Evolutionary conservation across 2,329 filamentous ascomycete species (phyloP), one percentile per base, ranked within the genome.

Genomic region (Celoporthe dispersa): DNA sequence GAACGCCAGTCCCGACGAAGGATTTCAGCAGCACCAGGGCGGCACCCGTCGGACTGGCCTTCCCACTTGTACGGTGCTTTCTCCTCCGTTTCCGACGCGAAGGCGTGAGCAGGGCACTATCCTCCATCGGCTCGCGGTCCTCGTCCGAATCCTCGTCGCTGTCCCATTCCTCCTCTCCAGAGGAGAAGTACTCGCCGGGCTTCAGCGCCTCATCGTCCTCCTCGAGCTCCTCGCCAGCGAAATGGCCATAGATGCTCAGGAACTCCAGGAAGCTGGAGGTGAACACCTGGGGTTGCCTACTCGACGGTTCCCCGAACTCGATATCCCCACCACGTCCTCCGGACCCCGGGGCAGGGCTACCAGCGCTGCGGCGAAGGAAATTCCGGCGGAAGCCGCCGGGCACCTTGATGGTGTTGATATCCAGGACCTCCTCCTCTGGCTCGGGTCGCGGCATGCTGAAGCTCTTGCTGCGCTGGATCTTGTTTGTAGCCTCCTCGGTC

Each of bases 221-320:
- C 79, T 98, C 94, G 16, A 99, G 87, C 78, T 97, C 92, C 80
- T 99, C 96, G 81, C 96, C 96, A 1, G 96, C 96, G 79, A 99
- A 99, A 81, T 99, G 96, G 4, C 96, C 96, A 76, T 98, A 99
- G 39, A 99, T 87, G 9, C 93, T 94, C 65, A 99, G 80, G 76
- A 99, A 99, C 79, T 99, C 97, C 71, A 99, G 88, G 78, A 99
- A 99, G 80, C 92, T 99, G 74, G 88, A 94, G 0, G 96, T 98
- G 70, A 97, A 90, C 41, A 97, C 84, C 72, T 89, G 88, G 51
- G 87, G 88, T 68, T 85, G 84, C 78, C 75, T 77, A 78, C 78
- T 81, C 78, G 73, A 76, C 66, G 75, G 80, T 66, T 77, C 80
- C 71, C 79, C 81, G 31, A 77, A 73, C 71, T 83, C 75, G 78